Base-by-base conservation (phyloP, 2,329 filamentous ascomycete species). In the Fusarium anthophilum region DNA sequence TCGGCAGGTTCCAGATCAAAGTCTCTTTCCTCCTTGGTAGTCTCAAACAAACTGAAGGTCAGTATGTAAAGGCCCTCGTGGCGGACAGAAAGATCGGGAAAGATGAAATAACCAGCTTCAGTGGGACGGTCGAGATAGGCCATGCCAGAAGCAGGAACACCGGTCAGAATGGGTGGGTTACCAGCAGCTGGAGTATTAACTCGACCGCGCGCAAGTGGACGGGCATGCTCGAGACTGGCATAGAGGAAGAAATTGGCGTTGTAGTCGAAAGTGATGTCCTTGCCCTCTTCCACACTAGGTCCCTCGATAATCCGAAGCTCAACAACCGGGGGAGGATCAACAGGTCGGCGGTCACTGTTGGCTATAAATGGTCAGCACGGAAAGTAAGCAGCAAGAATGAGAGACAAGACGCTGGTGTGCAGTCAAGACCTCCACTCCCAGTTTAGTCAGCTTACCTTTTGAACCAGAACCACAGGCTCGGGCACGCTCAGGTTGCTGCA, bases 171-270 rank as follows among this genome's bases (percentile, higher is more conserved):
- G 0, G 96, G 93, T 48, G 92, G 91, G 66, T 91, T 92, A 56
- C 91, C 90, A 17, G 92, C 89, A n/a, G 91, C 86, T 37, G 87
- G 88, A 18, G 88, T 87, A 76, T 91, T 90, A 51, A 94, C 90
- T 75, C 95, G 93, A 57, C 93, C 93, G 67, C 94, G 92, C 24
- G 94, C 94, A 68, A 98, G 93, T 37, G 91, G 90, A 43, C 95
- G 93, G 35, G 94, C 93, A 77, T 94, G 91, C 80, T 98, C 95
- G 67, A 99, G 88, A 11, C 95, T 98, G 58, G 95, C 94, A 79
- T 94, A 98, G 45, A 98, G 91, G 84, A 99, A 98, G 89, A 98
- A 98, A 84, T 97, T 98, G 80, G 95, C 95, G 80, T 97, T 96
- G 86, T 98, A 97, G 67, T 91, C 89, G 79, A 97, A 97, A 5